Evolutionary conservation across 2,329 filamentous ascomycete species (phyloP), one percentile per base, ranked within the genome.

Genomic region (Diaporthe ampelina): DNA sequence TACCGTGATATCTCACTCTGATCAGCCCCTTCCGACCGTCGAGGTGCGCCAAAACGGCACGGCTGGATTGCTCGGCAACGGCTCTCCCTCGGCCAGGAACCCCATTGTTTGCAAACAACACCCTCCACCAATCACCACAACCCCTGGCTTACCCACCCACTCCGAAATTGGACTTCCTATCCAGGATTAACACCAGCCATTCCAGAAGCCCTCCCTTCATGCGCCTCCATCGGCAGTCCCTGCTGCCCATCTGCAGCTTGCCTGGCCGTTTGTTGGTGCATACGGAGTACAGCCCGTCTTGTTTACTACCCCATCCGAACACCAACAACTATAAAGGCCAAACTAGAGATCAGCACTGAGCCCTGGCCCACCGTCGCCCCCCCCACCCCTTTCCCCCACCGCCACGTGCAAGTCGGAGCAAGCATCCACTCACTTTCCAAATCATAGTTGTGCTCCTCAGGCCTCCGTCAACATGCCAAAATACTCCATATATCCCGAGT

Each of bases 401-500:
- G 45, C 50, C 61, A 37, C 61, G 35, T 67, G 61, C 61, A 54
- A 37, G 63, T 54, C n/a, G 8, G 52, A 54, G 32, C 32, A 17
- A 9, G 13, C 40, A 21, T 26, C 32, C 63, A 54, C 63, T 54
- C 19, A 40, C 26, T 15, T 26, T 29, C 52, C 35, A 26, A 37
- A 35, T n/a, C 24, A 26, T 19, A 65, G 21, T 8, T 32, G 43
- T 35, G 61, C 54, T 29, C 35, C 40, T 26, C 63, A 26, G 24
- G 72, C 19, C 37, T n/a, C 26, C 40, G 29, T 17, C 67, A 69
- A 54, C 10, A 74, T 73, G 70, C 48, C 73, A 35, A 68, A 24
- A 61, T 76, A 74, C 70, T 63, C 54, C 19, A 54, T 76, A 37
- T 70, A 40, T 3, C 73, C 75, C 17, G 73, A 74, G 61, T 65